Conservation (phyloP, 768 basidiomycete species). For the Lepiota brunneoincarnata region DNA sequence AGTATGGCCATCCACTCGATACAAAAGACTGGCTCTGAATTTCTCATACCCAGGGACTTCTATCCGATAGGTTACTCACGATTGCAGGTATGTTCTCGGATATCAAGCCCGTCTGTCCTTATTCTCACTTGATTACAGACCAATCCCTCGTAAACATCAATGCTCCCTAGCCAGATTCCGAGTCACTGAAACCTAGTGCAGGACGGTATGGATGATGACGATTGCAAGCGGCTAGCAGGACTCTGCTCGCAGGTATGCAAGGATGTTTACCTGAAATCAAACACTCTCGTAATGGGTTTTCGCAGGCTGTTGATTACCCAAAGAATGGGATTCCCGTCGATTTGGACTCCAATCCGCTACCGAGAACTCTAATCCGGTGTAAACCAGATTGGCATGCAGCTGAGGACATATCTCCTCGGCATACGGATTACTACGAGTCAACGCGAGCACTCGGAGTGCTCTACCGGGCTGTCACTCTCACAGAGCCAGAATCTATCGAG, state of each 20-base stretch:
- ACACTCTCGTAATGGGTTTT: not conserved
- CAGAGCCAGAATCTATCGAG: slow-evolving; percentile 29
- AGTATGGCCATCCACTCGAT: slow-evolving; percentile 35
- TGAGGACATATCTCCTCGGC: slow-evolving; percentile 49
- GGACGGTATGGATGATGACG: slow-evolving; percentile 58
- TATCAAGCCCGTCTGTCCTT: not conserved
- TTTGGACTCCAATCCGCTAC: slow-evolving; percentile 41
- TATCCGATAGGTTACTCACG: slow-evolving; percentile 64
- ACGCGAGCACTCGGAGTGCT: slow-evolving; percentile 67
- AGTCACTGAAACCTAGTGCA: slow-evolving; percentile 22
- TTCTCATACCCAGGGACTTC: slow-evolving; percentile 48
- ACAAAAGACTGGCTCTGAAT: not conserved
- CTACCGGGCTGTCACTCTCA: slow-evolving; percentile 59
- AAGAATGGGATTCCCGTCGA: slow-evolving; percentile 73
- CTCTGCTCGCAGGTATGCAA: slow-evolving; percentile 50
- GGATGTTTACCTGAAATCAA: not conserved
- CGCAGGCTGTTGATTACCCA: slow-evolving; percentile 75
- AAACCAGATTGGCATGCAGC: slow-evolving; percentile 81
- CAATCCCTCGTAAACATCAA: slow-evolving; percentile 56
- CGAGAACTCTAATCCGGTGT: slow-evolving; percentile 54
- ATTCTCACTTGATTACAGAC: slow-evolving; percentile 37
- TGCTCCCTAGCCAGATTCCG: not conserved
- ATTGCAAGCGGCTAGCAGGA: slow-evolving; percentile 56
- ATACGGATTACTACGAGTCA: slow-evolving; percentile 71
- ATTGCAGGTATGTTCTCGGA: slow-evolving; percentile 54